Evolutionary conservation across 1,284 basidiomycete genomes (phyloP).

Genomic region (Ceratobasidium sp.): DNA sequence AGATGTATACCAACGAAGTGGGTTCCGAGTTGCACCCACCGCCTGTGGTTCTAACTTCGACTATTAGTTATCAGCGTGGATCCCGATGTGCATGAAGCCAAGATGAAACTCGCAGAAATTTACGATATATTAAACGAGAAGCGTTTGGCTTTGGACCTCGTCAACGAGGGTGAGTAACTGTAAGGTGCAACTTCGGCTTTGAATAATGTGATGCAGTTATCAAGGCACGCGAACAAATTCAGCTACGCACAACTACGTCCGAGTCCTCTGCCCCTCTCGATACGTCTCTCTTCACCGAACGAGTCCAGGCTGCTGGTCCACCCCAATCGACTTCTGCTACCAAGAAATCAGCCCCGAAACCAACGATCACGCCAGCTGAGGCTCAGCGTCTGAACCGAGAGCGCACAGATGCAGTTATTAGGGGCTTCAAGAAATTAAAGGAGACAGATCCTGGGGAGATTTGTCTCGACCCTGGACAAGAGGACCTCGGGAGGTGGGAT

Average conservation of each 20-base stretch:
- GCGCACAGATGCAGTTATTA: conserved; percentile 56
- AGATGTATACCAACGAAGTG: conserved; percentile 87
- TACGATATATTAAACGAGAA: conserved; percentile 87
- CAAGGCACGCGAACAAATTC: conserved; percentile 27
- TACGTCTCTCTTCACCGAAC: conserved; percentile 31
- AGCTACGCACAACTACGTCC: not conserved
- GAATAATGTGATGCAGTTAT: conserved; percentile 16
- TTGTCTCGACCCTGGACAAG: conserved; percentile 44
- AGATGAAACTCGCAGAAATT: conserved; percentile 90
- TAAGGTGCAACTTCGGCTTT: not conserved
- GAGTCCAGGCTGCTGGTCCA: not conserved
- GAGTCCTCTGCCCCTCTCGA: conserved; percentile 2
- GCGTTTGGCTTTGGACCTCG: conserved; percentile 84
- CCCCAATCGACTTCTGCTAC: not conserved
- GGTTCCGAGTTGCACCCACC: conserved; percentile 51
- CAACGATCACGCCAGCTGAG: conserved; percentile 34
- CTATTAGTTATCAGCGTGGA: conserved; percentile 84
- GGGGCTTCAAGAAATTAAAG: conserved; percentile 57
- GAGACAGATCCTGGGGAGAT: conserved; percentile 56
- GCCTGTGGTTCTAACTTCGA: conserved; percentile 58
- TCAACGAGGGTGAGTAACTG: conserved; percentile 78
- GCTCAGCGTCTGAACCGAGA: conserved; percentile 50
- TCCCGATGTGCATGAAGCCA: conserved; percentile 81
- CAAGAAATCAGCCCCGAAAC: conserved; percentile 9
- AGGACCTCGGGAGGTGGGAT: conserved; percentile 55